Evolutionary conservation across 768 basidiomycete species (phyloP), one percentile per base, ranked within the genome.

Genomic region (Leccinum ochraceum): DNA sequence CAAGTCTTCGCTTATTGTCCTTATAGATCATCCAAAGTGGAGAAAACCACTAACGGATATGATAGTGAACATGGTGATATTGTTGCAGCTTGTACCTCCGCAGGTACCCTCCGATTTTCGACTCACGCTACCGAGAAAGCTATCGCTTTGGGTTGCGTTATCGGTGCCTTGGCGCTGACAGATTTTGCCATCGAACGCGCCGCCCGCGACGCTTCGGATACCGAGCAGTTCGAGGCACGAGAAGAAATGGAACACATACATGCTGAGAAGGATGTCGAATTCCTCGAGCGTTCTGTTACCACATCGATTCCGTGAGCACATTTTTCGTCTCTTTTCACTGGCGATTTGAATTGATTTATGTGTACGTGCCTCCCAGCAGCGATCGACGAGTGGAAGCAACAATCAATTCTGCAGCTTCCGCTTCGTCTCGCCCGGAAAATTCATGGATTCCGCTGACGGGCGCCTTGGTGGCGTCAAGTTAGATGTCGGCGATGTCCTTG

Each of bases 401-500:
- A 14, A 7, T 22, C 4, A 10, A 22, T 44, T 48, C 7, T 3
- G 4, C 14, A 44, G n/a, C 10, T 13, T 10, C n/a, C 1, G 9
- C 24, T 26, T 54, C 30, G 3, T 28, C 46, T 44, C 13, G 7
- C 20, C 44, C n/a, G 2, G 63, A 46, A 24, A 26, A 1, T 11
- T 11, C 13, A 13, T 17, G 16, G 7, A 53, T 36, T 30, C 17
- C 28, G n/a, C 26, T 11, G 14, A 48, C 44, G 20, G 36, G 32
- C 3, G 22, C 28, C 56, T 70, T 2, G 49, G 50, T 2, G 10
- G 1, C 6, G 32, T 72, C 59, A 36, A 51, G 36, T 56, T 52
- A 0, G 66, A 69, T 46, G 32, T 72, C 53, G 57, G 51, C 49
- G 64, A 61, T 50, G 55, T 53, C 13, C 63, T 73, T 6, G 13